Evolutionary conservation across 208 protist genomes (phyloP).

Genomic region (Leptomonas pyrrhocoris): DNA sequence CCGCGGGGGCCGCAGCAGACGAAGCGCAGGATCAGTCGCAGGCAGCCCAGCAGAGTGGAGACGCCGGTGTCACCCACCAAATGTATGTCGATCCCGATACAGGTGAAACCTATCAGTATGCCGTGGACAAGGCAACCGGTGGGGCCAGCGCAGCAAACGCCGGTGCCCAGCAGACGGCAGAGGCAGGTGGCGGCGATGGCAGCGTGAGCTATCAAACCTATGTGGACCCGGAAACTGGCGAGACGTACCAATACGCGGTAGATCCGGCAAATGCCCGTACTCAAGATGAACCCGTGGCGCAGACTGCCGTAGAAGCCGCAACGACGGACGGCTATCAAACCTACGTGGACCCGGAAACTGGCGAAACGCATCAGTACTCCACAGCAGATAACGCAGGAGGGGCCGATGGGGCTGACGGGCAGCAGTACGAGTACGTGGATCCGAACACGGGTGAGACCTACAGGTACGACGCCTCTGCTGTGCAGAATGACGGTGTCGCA

Average conservation of each 20-base stretch:
- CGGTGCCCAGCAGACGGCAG: background rate
- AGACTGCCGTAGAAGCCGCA: background rate
- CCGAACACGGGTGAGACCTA: slow-evolving; percentile 37
- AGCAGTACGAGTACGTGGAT: slow-evolving; percentile 42
- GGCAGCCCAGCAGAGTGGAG: too few relatives aligned
- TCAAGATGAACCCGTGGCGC: background rate
- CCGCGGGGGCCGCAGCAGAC: too few relatives aligned
- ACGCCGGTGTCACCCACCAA: slow-evolving; percentile 2
- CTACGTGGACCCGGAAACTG: slow-evolving; percentile 30
- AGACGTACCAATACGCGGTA: slow-evolving; percentile 42
- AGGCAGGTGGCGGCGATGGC: background rate
- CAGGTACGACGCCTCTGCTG: slow-evolving; percentile 19
- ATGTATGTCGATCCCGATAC: slow-evolving; percentile 28
- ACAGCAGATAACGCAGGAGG: background rate
- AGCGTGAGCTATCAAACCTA: slow-evolving; percentile 29
- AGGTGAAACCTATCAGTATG: slow-evolving; percentile 35
- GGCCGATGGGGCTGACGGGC: background rate
- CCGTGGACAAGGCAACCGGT: background rate
- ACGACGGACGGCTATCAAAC: slow-evolving; percentile 6
- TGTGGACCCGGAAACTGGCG: slow-evolving; percentile 39
- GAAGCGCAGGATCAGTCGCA: too few relatives aligned
- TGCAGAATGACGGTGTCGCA: background rate
- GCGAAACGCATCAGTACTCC: slow-evolving; percentile 33
- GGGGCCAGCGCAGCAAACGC: background rate
- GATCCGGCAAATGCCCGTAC: background rate